A percentile compares a stretch with the other conserved stretches of the same genome.
These are phyloP conservation scores for Boechera stricta DNA, from an alignment of 345 rosid genomes.

Conservation along the genomic window DNA sequence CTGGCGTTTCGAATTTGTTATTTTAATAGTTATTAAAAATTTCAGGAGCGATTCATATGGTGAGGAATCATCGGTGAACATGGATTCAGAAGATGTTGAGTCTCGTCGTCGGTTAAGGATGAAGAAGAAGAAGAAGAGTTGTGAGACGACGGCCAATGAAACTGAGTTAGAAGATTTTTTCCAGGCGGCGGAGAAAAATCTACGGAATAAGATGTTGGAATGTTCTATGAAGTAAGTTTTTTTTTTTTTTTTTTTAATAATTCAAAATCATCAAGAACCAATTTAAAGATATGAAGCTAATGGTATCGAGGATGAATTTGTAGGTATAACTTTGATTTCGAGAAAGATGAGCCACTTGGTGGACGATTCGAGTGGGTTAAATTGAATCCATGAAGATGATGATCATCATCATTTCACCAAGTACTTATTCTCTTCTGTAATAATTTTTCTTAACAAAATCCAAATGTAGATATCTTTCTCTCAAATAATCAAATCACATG, in stretches of 20 bases:
- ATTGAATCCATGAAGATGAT: conserved; percentile 20
- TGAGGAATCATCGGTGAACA: conserved; percentile 16
- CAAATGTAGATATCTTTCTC: conserved; percentile 28
- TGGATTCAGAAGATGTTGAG: conserved; percentile 29
- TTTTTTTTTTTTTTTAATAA: too few relatives aligned
- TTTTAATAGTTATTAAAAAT: too few relatives aligned
- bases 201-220: conserved; percentile 24
- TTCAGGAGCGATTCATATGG: conserved; percentile 2
- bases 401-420: not conserved
- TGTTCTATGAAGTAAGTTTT: conserved; percentile 30
- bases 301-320: not conserved
- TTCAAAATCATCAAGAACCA: not conserved
- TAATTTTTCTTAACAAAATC: not conserved
- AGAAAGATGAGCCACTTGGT: conserved; percentile 44
- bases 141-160: conserved; percentile 23
- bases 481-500: not conserved
- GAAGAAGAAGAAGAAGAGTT: not conserved
- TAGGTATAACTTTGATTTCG: conserved; percentile 46
- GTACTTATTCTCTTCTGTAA: not conserved
- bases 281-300: too few relatives aligned
- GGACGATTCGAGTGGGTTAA: conserved; percentile 45
- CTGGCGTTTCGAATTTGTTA: not conserved
- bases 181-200: conserved; percentile 35
- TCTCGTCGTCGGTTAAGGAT: conserved; percentile 25
- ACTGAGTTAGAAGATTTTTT: conserved; percentile 34